These are phyloP conservation scores for Suillus americanus DNA, from an alignment of 768 basidiomycete genomes.

Conservation along the genomic window DNA sequence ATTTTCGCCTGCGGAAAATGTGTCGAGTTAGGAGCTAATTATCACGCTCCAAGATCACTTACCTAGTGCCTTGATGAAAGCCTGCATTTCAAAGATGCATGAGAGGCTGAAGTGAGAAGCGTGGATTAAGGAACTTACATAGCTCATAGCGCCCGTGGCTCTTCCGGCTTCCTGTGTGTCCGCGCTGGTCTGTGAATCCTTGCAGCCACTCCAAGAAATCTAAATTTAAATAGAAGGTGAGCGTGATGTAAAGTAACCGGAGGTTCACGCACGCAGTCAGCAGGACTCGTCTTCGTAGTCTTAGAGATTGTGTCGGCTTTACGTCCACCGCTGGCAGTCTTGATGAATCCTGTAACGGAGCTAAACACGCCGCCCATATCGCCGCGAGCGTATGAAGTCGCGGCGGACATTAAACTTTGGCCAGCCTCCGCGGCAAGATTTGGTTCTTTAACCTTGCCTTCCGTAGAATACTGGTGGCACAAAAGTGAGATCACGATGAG, in stretches of 20 bases:
- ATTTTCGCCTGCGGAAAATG: constrained; percentile 36
- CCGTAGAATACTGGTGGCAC: constrained; percentile 75
- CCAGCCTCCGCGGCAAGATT: constrained; percentile 88
- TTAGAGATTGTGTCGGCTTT: constrained; percentile 64
- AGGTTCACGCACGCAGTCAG: constrained; percentile 70
- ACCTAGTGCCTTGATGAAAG: constrained; percentile 61
- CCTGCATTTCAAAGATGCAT: constrained; percentile 26
- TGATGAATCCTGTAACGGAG: constrained; percentile 72
- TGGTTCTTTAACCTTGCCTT: constrained; percentile 94
- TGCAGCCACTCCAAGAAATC: constrained; percentile 88
- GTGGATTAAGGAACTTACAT: constrained; percentile 40
- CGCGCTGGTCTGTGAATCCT: constrained; percentile 81
- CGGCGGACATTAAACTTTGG: constrained; percentile 77
- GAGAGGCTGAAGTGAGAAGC: neutral
- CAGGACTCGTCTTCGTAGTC: constrained; percentile 71
- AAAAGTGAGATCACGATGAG: neutral
- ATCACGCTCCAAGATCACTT: constrained; percentile 16
- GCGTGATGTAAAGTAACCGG: neutral
- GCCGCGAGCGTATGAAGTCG: constrained; percentile 71
- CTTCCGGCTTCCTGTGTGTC: constrained; percentile 66
- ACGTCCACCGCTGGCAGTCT: constrained; percentile 60
- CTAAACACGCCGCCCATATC: constrained; percentile 80
- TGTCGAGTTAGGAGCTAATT: neutral
- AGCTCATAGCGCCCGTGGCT: constrained; percentile 80
- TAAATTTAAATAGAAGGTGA: constrained; percentile 32